A percentile compares a stretch with the other conserved stretches of the same genome.
Evolutionary conservation across 768 basidiomycete species (phyloP).

Genomic region (Amanita rubescens): DNA sequence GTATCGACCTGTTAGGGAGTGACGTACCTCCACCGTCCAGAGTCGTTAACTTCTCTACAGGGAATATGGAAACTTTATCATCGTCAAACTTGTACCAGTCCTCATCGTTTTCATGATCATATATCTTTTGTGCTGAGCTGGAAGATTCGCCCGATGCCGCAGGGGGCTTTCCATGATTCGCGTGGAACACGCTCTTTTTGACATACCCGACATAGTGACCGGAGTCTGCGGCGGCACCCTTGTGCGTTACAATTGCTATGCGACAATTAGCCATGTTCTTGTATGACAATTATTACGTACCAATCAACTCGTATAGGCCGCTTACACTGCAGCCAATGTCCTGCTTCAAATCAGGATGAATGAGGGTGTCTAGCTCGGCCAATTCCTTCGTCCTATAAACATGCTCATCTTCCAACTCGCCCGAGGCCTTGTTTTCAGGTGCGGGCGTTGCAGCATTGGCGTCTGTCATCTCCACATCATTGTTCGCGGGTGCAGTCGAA

Average conservation of each 20-base stretch:
- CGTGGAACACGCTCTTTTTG: slow-evolving; percentile 67
- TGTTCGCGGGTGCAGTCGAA: slow-evolving; percentile 16
- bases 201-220: slow-evolving; percentile 96
- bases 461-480: slow-evolving; percentile 15
- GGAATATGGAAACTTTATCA: slow-evolving; percentile 85
- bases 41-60: slow-evolving; percentile 71
- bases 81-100: slow-evolving; percentile 98
- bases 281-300: slow-evolving; percentile 36
- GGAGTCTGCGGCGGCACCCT: slow-evolving; percentile 89
- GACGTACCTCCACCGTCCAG: slow-evolving; percentile 77
- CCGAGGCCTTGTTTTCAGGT: slow-evolving; percentile 25
- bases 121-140: slow-evolving; percentile 11
- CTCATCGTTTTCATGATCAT: slow-evolving; percentile 55
- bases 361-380: slow-evolving; percentile 53
- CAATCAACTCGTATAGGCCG: slow-evolving; percentile 87
- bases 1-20: neutral
- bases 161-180: slow-evolving; percentile 20
- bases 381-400: slow-evolving; percentile 59
- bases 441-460: slow-evolving; percentile 14
- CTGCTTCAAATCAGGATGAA: slow-evolving; percentile 52
- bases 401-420: slow-evolving; percentile 58
- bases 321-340: slow-evolving; percentile 72
- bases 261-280: slow-evolving; percentile 4
- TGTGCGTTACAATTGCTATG: slow-evolving; percentile 90
- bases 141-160: slow-evolving; percentile 12